Evolutionary conservation across 2,329 filamentous ascomycete species (phyloP).

Genomic region (Cladophialophora psammophila): DNA sequence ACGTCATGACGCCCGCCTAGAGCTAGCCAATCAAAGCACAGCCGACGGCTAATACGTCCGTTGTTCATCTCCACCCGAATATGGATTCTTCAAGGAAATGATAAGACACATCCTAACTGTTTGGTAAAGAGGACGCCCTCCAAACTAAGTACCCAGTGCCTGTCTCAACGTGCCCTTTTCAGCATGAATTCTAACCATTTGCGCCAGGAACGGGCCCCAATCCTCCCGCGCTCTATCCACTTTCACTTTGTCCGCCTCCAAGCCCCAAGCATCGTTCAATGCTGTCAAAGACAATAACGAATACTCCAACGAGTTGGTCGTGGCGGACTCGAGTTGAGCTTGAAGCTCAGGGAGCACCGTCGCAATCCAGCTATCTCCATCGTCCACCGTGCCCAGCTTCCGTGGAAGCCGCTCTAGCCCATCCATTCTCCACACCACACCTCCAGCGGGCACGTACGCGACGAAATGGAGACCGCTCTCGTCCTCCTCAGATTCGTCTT

Average conservation of each 20-base stretch:
- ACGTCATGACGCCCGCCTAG: conserved; percentile 5
- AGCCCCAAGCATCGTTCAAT: conserved; percentile 14
- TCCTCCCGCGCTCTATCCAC: conserved; percentile 37
- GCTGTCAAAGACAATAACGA: conserved; percentile 34
- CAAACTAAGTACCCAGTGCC: background rate
- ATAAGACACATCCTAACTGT: background rate
- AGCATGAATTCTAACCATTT: conserved; percentile 38
- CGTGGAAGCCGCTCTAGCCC: conserved; percentile 76
- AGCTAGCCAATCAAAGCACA: conserved; percentile 11
- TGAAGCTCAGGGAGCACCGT: conserved; percentile 33
- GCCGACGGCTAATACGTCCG: background rate
- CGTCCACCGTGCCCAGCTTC: conserved; percentile 60
- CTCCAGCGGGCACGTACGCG: conserved; percentile 80
- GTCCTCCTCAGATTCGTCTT: conserved; percentile 56
- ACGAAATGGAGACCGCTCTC: conserved; percentile 86
- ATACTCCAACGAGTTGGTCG: conserved; percentile 30
- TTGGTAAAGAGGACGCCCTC: no score
- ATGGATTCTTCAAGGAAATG: background rate
- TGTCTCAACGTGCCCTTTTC: conserved; percentile 36
- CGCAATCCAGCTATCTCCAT: conserved; percentile 32
- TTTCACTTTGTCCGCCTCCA: conserved; percentile 31
- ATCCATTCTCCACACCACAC: conserved; percentile 85
- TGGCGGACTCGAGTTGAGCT: conserved; percentile 25
- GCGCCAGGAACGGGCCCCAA: conserved; percentile 40
- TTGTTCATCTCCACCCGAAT: background rate